Evolutionary conservation across 306 rosid genomes (phyloP).

Genomic region (Corylus avellana): DNA sequence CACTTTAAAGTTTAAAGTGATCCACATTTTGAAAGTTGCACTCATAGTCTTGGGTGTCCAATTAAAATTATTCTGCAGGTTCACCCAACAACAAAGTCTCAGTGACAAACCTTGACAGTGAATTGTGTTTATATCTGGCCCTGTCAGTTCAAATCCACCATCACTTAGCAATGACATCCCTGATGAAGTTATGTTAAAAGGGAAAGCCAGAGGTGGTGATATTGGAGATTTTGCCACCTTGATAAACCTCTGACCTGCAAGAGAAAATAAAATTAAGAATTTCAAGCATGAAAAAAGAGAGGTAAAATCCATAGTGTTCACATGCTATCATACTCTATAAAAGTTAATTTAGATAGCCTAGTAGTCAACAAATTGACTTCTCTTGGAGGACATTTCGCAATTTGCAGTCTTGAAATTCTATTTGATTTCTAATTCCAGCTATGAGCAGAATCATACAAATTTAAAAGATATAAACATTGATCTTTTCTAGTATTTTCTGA

Average conservation of each 20-base stretch:
- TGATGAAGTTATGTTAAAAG: conserved; percentile 65
- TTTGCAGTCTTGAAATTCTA: background rate
- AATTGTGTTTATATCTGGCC: conserved; percentile 68
- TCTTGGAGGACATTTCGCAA: conserved; percentile 1
- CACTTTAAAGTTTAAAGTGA: background rate
- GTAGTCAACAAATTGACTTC: background rate
- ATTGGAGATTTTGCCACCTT: conserved; percentile 87
- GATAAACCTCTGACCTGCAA: conserved; percentile 72
- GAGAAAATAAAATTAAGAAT: conserved; percentile 27
- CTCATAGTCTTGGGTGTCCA: background rate
- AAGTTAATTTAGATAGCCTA: conserved; percentile 1
- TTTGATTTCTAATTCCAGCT: background rate
- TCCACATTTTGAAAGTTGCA: background rate
- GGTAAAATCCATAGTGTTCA: background rate
- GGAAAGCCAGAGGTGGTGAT: conserved; percentile 81
- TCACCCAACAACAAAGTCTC: conserved; percentile 21
- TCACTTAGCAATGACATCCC: conserved; percentile 66
- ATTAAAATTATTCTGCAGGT: conserved; percentile 13
- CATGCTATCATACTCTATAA: conserved; percentile 9
- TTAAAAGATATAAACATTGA: background rate
- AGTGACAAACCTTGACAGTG: conserved; percentile 76
- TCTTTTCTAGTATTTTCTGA: background rate
- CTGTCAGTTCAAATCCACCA: conserved; percentile 63
- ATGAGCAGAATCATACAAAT: background rate
- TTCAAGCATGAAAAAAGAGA: conserved; percentile 7